Evolutionary conservation across 768 basidiomycete genomes (phyloP).

Genomic region (Kondoa malvinella): DNA sequence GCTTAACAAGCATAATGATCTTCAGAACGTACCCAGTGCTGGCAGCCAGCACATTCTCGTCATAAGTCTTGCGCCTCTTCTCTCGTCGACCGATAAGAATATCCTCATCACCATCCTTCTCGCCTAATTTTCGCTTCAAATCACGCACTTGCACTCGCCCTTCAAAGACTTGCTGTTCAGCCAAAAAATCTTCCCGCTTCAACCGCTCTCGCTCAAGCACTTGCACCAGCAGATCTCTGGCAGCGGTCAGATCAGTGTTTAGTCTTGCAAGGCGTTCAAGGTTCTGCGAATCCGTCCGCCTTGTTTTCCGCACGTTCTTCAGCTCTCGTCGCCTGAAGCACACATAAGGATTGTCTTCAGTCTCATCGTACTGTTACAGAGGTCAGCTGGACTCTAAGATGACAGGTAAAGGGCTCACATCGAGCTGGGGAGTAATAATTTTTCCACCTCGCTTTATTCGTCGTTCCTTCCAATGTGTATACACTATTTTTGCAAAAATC

Average conservation of each 20-base stretch:
- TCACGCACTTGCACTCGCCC: constrained; percentile 56
- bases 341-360: constrained; percentile 73
- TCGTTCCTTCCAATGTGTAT: constrained; percentile 79
- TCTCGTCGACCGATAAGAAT: constrained; percentile 26
- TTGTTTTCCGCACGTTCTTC: constrained; percentile 84
- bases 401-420: too few species aligned
- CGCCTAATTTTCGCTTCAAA: constrained; percentile 51
- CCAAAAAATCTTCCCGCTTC: constrained; percentile 50
- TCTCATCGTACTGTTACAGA: constrained; percentile 55
- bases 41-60: constrained; percentile 4
- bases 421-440: constrained; percentile 67
- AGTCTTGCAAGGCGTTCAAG: constrained; percentile 75
- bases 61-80: constrained; percentile 24
- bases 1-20: neutral
- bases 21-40: neutral
- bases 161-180: constrained; percentile 57
- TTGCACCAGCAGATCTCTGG: constrained; percentile 53
- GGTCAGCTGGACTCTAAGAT: constrained; percentile 9
- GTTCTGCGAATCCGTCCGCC: constrained; percentile 71
- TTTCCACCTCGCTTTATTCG: constrained; percentile 63
- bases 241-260: constrained; percentile 53
- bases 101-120: constrained; percentile 34
- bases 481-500: constrained; percentile 39
- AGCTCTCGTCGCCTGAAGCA: constrained; percentile 92
- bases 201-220: constrained; percentile 54